These are phyloP conservation scores for Backusella circina DNA, from an alignment of 192 early-diverging fungal genomes.

Conservation along the genomic window DNA sequence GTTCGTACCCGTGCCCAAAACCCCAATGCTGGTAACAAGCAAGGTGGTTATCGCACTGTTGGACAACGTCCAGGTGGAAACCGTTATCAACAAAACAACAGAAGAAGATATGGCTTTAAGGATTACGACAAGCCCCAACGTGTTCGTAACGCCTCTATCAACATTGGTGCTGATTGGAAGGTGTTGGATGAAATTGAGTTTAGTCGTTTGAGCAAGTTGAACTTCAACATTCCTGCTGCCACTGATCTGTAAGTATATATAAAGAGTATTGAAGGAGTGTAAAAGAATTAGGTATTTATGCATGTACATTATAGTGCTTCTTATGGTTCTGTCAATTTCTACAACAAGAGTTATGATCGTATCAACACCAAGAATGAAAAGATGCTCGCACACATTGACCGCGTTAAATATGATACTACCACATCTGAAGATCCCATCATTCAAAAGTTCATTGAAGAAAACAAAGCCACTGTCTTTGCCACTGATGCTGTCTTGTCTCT, in stretches of 20 bases:
- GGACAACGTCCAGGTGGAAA: slow-evolving; percentile 32
- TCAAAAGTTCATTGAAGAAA: slow-evolving; percentile 42
- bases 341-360: slow-evolving; percentile 85
- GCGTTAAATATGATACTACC: slow-evolving; percentile 70
- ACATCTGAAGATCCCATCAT: slow-evolving; percentile 89
- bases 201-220: slow-evolving; percentile 76
- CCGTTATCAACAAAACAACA: slow-evolving; percentile 17
- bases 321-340: slow-evolving; percentile 73
- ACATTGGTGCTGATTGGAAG: slow-evolving; percentile 86
- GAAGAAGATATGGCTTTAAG: slow-evolving; percentile 42
- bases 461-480: slow-evolving; percentile 72
- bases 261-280: neutral
- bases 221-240: slow-evolving; percentile 73
- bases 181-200: slow-evolving; percentile 96
- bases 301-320: slow-evolving; percentile 42
- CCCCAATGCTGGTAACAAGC: slow-evolving; percentile 37
- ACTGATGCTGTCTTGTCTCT: slow-evolving; percentile 88
- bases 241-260: slow-evolving; percentile 68
- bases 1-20: slow-evolving; percentile 39
- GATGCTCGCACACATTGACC: slow-evolving; percentile 61
- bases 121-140: slow-evolving; percentile 63
- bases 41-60: slow-evolving; percentile 38
- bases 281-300: neutral
- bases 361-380: slow-evolving; percentile 78
- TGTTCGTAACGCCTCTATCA: slow-evolving; percentile 82